Evolutionary conservation across 2,329 filamentous ascomycete species (phyloP), one percentile per base, ranked within the genome.

Genomic region (Parascedosporium putredinis): DNA sequence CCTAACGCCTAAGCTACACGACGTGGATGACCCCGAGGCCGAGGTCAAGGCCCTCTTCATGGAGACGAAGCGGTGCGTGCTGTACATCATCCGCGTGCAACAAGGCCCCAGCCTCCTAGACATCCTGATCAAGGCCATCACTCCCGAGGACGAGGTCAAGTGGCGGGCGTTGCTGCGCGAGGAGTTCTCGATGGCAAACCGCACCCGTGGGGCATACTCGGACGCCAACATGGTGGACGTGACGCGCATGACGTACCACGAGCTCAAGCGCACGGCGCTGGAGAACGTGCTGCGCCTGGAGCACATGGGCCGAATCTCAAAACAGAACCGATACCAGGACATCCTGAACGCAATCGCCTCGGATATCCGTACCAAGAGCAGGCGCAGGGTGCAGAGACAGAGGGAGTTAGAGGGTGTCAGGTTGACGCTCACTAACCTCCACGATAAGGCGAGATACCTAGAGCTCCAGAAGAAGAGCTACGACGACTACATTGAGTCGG

Each of bases 401-500:
- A 84, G 88, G 45, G 93, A 98, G 65, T 67, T 97, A 34, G 93
- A 98, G 58, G 84, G 84, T 42, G 87, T 91, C 20, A 78, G 84
- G 24, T 72, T 85, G 51, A 93, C 88, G 1, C 73, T 93, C 14
- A 67, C 74, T 40, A 87, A 89, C 55, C 69, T 94, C 53, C 83
- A 88, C 65, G 81, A 89, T 58, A 93, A 98, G 70, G 90, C 91
- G 33, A 79, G 82, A 56, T 98, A 94, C 67, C 78, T 98, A 8
- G 93, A 98, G 62, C 86, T 89, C 58, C 93, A 98, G 68, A 80
- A 95, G 53, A 95, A 95, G 74, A 93, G 84, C 56, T 98, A 98
- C 70, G 95, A 98, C 63, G 89, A 98, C 69, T 98, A 98, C 68
- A 95, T 98, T 61, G 94, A 98, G 70, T 90, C 95, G 66, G 91